phyloP scores from a whole-genome alignment of 352 stramenopile species.

The Pythium myriotylum region DNA sequence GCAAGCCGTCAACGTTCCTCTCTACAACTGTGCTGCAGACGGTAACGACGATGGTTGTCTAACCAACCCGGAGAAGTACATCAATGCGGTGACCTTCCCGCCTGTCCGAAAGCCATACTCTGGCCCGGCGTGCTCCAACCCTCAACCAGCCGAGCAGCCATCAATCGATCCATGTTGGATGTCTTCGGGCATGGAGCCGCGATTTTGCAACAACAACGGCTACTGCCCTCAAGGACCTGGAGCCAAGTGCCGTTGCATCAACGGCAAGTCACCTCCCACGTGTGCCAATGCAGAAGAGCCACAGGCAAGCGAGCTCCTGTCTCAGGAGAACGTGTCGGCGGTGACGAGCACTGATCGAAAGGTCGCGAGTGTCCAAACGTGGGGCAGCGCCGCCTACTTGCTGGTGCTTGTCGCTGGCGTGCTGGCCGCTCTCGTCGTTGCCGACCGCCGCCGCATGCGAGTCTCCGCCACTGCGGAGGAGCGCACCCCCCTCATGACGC shows the following conservation, averaged over 20 bases:
- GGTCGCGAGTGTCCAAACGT: constrained; percentile 1
- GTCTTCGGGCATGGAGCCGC: constrained; percentile 58
- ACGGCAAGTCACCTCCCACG: constrained; percentile 11
- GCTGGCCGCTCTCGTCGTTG: constrained; percentile 9
- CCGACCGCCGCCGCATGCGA: constrained; percentile 12
- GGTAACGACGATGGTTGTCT: constrained; percentile 67
- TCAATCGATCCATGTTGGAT: constrained; percentile 84
- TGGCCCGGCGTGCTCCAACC: constrained; percentile 34
- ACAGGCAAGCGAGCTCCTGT: not conserved
- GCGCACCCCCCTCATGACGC: constrained; percentile 4
- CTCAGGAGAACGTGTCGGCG: not conserved
- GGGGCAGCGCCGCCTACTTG: constrained; percentile 14
- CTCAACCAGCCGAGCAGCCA: constrained; percentile 24
- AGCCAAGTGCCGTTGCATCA: constrained; percentile 65
- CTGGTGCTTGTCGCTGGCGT: constrained; percentile 20
- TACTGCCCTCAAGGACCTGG: constrained; percentile 60
- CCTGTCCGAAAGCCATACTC: constrained; percentile 51
- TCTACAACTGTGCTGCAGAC: constrained; percentile 67
- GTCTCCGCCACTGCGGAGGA: constrained; percentile 4
- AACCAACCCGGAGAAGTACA: constrained; percentile 60
- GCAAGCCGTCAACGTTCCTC: constrained; percentile 51
- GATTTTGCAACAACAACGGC: constrained; percentile 75
- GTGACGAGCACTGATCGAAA: not conserved
- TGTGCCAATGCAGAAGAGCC: constrained; percentile 12
- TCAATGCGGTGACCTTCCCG: constrained; percentile 57